phyloP scores from a whole-genome alignment of 257 asterid species.

The Solanum bulbocastanum region DNA sequence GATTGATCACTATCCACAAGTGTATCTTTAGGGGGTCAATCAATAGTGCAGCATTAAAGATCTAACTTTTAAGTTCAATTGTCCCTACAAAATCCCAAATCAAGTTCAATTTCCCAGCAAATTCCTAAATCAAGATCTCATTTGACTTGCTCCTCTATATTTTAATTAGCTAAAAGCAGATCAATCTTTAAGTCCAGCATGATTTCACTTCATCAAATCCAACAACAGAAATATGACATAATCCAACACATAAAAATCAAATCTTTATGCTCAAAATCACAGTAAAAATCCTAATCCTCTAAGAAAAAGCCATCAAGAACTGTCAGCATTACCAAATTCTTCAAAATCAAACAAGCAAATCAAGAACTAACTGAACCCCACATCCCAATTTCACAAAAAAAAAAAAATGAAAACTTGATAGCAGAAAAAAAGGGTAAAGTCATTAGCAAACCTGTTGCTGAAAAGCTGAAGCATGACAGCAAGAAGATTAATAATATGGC shows the following conservation, averaged over 20 bases:
- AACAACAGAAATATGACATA: neutral
- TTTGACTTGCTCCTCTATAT: neutral
- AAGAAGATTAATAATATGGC: constrained; percentile 23
- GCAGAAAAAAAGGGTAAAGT: neutral
- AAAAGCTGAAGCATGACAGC: constrained; percentile 47
- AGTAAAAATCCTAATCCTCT: neutral
- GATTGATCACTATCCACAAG: neutral
- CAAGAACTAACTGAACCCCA: neutral
- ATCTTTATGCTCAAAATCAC: neutral
- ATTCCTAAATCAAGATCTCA: neutral
- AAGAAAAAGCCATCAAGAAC: neutral
- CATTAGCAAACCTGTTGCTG: constrained; percentile 40
- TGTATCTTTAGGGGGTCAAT: neutral
- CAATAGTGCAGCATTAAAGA: neutral
- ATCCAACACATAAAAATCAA: neutral
- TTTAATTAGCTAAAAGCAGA: neutral
- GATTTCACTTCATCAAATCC: neutral
- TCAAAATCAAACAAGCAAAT: neutral
- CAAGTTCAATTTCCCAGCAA: neutral
- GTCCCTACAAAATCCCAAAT: neutral
- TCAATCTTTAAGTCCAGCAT: neutral
- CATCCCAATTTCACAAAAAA: neutral
- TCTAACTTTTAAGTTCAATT: neutral
- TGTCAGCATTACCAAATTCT: neutral
- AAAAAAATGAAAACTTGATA: neutral